Base-by-base conservation (phyloP, 1,139 yeast genomes). In the Sugiyamaella castrensis region DNA sequence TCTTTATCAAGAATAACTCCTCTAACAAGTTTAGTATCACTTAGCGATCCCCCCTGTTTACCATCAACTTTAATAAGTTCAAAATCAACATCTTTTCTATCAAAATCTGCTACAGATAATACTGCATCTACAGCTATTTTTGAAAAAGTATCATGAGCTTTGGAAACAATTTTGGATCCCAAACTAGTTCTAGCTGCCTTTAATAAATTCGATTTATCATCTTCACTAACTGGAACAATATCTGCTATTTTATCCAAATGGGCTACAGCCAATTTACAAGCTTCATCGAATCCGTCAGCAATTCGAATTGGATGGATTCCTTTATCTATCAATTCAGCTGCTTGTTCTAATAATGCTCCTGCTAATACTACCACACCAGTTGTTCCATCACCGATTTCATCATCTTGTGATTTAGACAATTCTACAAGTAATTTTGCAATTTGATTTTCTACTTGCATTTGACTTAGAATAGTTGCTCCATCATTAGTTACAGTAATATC, bases 361-460 rank as follows among this genome's bases (percentile, higher is more conserved):
- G 98, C 98, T 47, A 94, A 74, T 1, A 94, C 98, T 51, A 92
- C 98, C 31, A 94, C 99, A 63, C 98, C 98, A 3, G 99, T 94
- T 37, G 99, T 94, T 65, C 99, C 99, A 67, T 94, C 99, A 50
- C 99, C 99, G 63, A 94, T 89, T 71, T 94, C 98, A 65, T 92
- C 97, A 69, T 94, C 99, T 73, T 94, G 99, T 24, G 97, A 87
- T 68, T 81, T 86, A 32, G 97, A 87, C 60, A 94, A 78, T 71
- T 94, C 96, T 36, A 92, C 99, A 64, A 94, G 74, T 56, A 94
- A 76, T 70, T 92, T 92, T 58, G 98, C 99, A 63, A 94, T 91
- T 71, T 92, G 96, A 68, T 87, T 89, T 60, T 89, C 96, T 57
- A 94, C 77, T 67, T 92, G 96, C 98, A 94, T 92, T 68, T 89